Evolutionary conservation across 2,329 filamentous ascomycete species (phyloP), one percentile per base, ranked within the genome.

Genomic region (Aspergillus sclerotialis): DNA sequence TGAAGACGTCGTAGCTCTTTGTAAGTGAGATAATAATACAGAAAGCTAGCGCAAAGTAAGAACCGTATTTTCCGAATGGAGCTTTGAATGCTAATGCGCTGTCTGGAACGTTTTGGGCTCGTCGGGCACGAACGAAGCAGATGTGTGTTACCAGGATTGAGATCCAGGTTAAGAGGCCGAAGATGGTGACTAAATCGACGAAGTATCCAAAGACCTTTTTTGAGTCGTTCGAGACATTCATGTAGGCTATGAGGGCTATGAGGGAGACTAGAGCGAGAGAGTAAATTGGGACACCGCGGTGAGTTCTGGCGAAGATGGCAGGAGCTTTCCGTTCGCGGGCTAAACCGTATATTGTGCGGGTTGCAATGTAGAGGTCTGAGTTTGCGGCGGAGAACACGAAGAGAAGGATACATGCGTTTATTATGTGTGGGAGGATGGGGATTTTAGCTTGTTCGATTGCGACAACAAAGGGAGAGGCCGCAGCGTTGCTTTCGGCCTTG

Each of bases 1-100:
- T 68, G 60, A 92, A 92, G 39, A 82, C 80, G 36, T 75, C 70
- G 61, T 78, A 92, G 69, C 87, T 89, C 73, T 92, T 93, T 53
- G 85, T 90, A 33, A 93, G 55, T 2, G 82, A 75, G 41, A 92
- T 83, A 21, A 92, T 55, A 51, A 73, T 70, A 63, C 82, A 87
- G 63, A 87, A 80, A 52, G 69, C 65, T 2, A 92, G 69, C 0
- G 82, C 82, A 39, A 68, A 65, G 53, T 78, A 78, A 0, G 80
- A 86, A 8, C 85, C 86, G 41, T 58, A 73, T 24, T 78, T 63
- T n/a, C 85, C 84, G 11, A 89, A 70, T 0, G 85, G 85, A 0
- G 84, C 81, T 11, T 70, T 70, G 56, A 81, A 88, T 1, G 77
- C 73, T 40, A 84, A 64, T 28, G 64, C 60, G 9, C 64, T 61